Base-by-base conservation (phyloP, 495 filamentous ascomycete genomes). In the Trichodelitschia bisporula region DNA sequence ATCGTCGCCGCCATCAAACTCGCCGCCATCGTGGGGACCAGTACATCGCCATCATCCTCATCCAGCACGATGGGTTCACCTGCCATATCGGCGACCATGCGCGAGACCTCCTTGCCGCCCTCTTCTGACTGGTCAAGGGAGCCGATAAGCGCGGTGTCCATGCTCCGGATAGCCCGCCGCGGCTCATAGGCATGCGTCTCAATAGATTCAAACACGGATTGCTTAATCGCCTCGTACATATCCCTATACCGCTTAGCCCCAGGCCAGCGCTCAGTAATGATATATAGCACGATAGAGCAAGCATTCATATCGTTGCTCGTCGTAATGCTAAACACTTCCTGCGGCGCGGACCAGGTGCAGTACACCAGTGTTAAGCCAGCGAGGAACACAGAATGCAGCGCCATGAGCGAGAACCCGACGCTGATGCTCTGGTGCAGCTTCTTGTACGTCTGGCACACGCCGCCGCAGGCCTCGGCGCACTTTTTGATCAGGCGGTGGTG, bases 231-330 rank as follows among this genome's bases (percentile, higher is more conserved):
- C 23, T 42, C 37, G 24, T 34, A 42, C 15, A 37, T 29, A 19
- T 42, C 40, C 15, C 40, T 26, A 27, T 42, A 42, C 18, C 33
- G 35, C 25, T 40, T 42, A 6, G 37, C 40, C 5, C 26, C 33
- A 10, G 37, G 36, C 40, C 40, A 42, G 12, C 37, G 33, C 33
- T 42, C 40, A 2, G 40, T 40, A 17, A 42, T 40, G 18, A 42
- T 31, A 17, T 40, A 42, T 9, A 42, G 33, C 12, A 42, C 37
- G n/a, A 39, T 40, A 1, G 26, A 31, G 29, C 40, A 42, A 13
- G 37, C 37, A 18, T 36, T 36, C 2, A 42, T 32, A 32, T 42
- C 40, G 19, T 39, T 40, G 17, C 12, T 28, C 10, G 36, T 36
- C 1, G 9, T 32, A 9, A 28, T 19, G 23, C 28, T 29, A 29